A percentile compares a stretch with the other conserved stretches of the same genome.
Conservation (phyloP, 1,284 basidiomycete genomes). For the Moesziomyces parantarcticus region DNA sequence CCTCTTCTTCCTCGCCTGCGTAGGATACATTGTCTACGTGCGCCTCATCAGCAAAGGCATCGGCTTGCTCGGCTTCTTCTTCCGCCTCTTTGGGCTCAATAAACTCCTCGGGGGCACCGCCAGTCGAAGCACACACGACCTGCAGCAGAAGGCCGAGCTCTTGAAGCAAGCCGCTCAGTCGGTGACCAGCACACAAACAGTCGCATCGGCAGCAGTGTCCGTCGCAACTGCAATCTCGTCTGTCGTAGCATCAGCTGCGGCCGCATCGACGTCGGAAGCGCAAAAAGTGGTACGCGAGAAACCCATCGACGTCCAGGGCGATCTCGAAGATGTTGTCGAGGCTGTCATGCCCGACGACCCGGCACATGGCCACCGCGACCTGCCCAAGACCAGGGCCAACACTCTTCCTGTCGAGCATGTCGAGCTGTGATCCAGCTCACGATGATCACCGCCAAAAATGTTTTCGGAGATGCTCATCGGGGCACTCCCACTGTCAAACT, state of each 20-base stretch:
- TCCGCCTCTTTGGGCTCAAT: slow-evolving; percentile 35
- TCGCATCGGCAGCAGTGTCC: slow-evolving; percentile 6
- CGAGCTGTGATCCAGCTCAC: slow-evolving; percentile 22
- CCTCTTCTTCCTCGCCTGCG: slow-evolving; percentile 60
- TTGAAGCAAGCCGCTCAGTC: slow-evolving; percentile 13
- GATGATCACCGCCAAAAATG: no score
- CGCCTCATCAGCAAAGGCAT: slow-evolving; percentile 59
- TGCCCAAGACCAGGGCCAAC: slow-evolving; percentile 17
- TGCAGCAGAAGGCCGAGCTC: slow-evolving; percentile 34
- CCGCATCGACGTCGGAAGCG: slow-evolving; percentile 17
- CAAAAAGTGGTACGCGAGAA: slow-evolving; percentile 15
- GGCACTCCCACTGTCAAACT: no score
- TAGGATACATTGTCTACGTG: slow-evolving; percentile 63
- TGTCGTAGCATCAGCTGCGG: slow-evolving; percentile 7
- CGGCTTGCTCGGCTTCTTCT: slow-evolving; percentile 50
- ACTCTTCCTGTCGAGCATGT: slow-evolving; percentile 36
- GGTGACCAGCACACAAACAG: slow-evolving; percentile 3
- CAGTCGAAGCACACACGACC: slow-evolving; percentile 13
- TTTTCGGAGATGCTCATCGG: no score
- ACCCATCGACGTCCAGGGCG: slow-evolving; percentile 27
- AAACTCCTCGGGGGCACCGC: slow-evolving; percentile 30
- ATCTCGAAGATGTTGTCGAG: slow-evolving; percentile 25
- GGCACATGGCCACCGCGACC: slow-evolving; percentile 1
- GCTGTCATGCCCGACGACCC: slow-evolving; percentile 18
- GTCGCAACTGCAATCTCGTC: slow-evolving; percentile 23